Percentiles rank a stretch among this genome's conserved stretches.
Evolutionary conservation across 2,329 filamentous ascomycete genomes (phyloP).

Genomic region (Stenocarpella maydis): DNA sequence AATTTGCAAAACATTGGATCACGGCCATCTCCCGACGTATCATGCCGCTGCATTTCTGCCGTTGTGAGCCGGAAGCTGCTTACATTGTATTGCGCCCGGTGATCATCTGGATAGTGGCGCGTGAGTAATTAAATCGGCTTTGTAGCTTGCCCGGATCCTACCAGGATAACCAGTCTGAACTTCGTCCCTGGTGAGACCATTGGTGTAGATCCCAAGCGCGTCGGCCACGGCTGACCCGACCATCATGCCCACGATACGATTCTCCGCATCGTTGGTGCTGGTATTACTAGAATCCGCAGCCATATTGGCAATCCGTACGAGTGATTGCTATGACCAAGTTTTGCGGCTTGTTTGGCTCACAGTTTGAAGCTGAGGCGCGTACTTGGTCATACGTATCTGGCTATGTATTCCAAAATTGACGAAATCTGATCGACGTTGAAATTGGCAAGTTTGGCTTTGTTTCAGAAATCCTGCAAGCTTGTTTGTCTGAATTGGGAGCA

Average conservation of each 20-base stretch:
- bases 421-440: background rate
- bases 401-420: background rate
- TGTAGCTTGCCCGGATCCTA: background rate
- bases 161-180: background rate
- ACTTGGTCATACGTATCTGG: background rate
- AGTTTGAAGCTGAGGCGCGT: too few species aligned
- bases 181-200: background rate
- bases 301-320: background rate
- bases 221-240: constrained; percentile 5
- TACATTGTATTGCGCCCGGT: background rate
- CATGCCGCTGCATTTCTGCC: background rate
- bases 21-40: too few species aligned
- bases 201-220: background rate
- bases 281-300: background rate
- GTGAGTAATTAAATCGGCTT: background rate
- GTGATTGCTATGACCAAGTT: background rate
- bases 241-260: constrained; percentile 20
- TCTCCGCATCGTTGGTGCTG: background rate
- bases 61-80: background rate
- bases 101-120: background rate
- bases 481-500: background rate
- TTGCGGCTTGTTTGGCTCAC: background rate
- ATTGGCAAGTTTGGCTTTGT: background rate
- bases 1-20: too few species aligned
- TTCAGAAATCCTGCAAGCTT: too few species aligned